phyloP scores from a whole-genome alignment of 129 eudicot genomes.

The Oenanthe sinensis region DNA sequence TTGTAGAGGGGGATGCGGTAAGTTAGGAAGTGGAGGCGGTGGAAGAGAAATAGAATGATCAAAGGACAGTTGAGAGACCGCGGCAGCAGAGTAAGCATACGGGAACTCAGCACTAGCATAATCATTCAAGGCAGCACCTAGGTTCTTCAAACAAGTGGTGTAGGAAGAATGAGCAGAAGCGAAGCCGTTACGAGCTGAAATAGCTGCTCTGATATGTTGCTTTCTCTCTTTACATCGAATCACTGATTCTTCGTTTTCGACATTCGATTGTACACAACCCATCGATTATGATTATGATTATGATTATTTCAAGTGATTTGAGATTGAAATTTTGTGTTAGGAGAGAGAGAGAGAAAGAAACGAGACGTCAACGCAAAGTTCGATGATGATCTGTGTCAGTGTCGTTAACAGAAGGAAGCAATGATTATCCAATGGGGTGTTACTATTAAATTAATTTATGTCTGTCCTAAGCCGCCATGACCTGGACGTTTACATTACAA shows the following conservation, averaged over 20 bases:
- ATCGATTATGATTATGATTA: conserved; percentile 16
- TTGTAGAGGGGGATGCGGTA: conserved; percentile 39
- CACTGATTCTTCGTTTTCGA: conserved; percentile 89
- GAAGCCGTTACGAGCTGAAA: conserved; percentile 74
- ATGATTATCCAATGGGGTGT: background rate
- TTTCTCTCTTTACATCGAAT: conserved; percentile 76
- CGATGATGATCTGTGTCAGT: background rate
- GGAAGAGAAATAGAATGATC: conserved; percentile 40
- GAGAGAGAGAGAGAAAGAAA: too few relatives aligned
- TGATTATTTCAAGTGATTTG: background rate
- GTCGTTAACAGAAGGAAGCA: background rate
- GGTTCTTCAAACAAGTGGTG: conserved; percentile 66
- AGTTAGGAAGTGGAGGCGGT: conserved; percentile 25
- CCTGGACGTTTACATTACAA: background rate
- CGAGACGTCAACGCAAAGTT: background rate
- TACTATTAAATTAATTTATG: too few relatives aligned
- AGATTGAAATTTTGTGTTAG: background rate
- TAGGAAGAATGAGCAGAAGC: conserved; percentile 86
- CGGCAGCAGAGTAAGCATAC: conserved; percentile 4
- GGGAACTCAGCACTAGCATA: conserved; percentile 75
- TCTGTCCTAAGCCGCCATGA: background rate
- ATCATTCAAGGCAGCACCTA: conserved; percentile 93
- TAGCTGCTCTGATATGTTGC: conserved; percentile 59
- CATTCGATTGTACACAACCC: conserved; percentile 92
- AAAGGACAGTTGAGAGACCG: conserved; percentile 21